phyloP scores from a whole-genome alignment of 306 rosid genomes.

The Lathyrus aphaca region DNA sequence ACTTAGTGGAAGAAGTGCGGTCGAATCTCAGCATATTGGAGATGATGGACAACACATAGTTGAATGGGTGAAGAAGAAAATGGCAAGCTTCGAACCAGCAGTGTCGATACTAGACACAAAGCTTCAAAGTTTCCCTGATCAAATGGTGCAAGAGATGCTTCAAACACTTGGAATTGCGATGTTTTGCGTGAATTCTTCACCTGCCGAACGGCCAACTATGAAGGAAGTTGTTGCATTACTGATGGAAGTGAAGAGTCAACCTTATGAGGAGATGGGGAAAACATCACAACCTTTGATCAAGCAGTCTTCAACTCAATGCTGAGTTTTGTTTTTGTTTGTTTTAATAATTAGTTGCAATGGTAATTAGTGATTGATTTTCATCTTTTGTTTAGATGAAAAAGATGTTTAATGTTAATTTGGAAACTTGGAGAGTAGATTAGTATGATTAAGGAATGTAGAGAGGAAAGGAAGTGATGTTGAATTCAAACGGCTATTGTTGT shows the following conservation, averaged over 20 bases:
- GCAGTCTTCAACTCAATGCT: constrained; percentile 75
- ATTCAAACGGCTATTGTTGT: constrained; percentile 56
- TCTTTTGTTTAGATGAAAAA: constrained; percentile 44
- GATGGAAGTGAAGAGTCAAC: constrained; percentile 88
- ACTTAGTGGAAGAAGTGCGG: constrained; percentile 86
- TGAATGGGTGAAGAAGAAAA: constrained; percentile 98
- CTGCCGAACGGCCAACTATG: constrained; percentile 86
- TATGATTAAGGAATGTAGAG: constrained; percentile 37
- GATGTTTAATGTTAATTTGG: constrained; percentile 32
- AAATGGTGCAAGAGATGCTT: constrained; percentile 97
- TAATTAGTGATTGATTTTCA: constrained; percentile 47
- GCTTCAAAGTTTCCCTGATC: constrained; percentile 92
- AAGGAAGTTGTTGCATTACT: constrained; percentile 93
- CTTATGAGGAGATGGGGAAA: constrained; percentile 89
- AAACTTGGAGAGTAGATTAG: constrained; percentile 37
- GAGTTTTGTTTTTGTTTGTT: constrained; percentile 15
- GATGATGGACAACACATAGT: constrained; percentile 93
- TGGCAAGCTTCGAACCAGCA: constrained; percentile 97
- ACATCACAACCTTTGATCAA: constrained; percentile 96
- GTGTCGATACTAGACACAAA: constrained; percentile 76
- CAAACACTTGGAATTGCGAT: constrained; percentile 98
- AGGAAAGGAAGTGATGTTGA: constrained; percentile 35
- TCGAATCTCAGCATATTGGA: constrained; percentile 70
- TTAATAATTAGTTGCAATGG: constrained; percentile 38
- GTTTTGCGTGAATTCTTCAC: constrained; percentile 96